Base-by-base conservation (phyloP, 2,329 filamentous ascomycete genomes). In the Epichloe hybrida region DNA sequence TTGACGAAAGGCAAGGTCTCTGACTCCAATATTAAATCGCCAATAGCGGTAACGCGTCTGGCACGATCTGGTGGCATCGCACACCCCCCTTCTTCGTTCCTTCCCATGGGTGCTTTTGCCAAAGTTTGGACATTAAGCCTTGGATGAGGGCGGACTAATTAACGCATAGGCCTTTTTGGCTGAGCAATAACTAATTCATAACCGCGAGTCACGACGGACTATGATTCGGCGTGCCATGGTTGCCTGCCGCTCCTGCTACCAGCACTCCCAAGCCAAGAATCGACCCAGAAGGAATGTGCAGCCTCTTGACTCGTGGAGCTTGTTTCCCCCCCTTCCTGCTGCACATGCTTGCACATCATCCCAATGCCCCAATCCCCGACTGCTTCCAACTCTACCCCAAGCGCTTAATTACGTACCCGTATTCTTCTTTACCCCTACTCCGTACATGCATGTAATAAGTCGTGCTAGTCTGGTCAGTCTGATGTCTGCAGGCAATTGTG, bases 301-400 rank as follows among this genome's bases (percentile, higher is more conserved):
- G 17, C 39, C 46, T 38, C 46, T 49, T 52, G 50, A 52, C 50
- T 52, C 46, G 37, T 52, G 46, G 27, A 49, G 46, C 46, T 42
- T 37, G 21, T 27, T 39, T 13, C 34, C 27, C 27, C 9, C 6
- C 12, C 27, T 23, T 15, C 15, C 36, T 48, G 20, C 50, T 50
- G 27, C 27, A 31, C 8, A 31, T 31, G 7, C 31, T 31, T 31
- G 47, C 47, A 52, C 47, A 50, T 43, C 47, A 46, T 49, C 50
- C 21, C 45, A 41, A 44, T 27, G 2, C 23, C 23, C 23, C 23
- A 27, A 27, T 23, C 27, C 46, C 36, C 46, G 38, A 45, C 50
- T 34, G 46, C n/a, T 39, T 20, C 31, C 20, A 27, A 15, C 38
- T 50, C 34, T 46, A 13, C 35, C 39, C 34, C 31, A 35, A 39